A percentile compares a stretch with the other conserved stretches of the same genome.
Evolutionary conservation across 768 basidiomycete genomes (phyloP).

Genomic region (Xerocomellus chrysenteron): DNA sequence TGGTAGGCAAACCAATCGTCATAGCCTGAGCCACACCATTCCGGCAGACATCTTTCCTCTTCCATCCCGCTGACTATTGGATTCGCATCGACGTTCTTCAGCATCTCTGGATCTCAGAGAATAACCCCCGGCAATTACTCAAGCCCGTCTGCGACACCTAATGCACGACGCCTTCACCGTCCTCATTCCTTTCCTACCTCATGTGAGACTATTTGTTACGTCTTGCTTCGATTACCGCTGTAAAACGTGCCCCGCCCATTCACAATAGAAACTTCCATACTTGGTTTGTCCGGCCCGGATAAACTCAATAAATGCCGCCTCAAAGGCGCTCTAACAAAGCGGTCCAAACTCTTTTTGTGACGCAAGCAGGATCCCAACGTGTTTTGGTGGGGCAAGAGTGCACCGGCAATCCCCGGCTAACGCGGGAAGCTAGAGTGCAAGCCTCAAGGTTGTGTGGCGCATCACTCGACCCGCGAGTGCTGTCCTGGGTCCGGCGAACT

Average conservation of each 20-base stretch:
- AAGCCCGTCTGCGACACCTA: not conserved
- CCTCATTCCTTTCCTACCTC: not conserved
- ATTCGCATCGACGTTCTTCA: no score
- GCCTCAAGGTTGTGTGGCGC: constrained; percentile 3
- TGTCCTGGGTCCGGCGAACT: not conserved
- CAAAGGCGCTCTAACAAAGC: not conserved
- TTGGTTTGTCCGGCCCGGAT: not conserved
- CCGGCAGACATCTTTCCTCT: no score
- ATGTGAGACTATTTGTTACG: constrained; percentile 7
- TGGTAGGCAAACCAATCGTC: no score
- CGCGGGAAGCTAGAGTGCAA: no score
- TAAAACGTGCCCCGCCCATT: constrained; percentile 13
- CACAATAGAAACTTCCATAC: constrained; percentile 10
- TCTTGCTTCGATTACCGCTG: constrained; percentile 13
- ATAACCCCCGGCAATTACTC: not conserved
- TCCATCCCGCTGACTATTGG: no score
- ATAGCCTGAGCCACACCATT: no score
- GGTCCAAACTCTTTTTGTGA: not conserved
- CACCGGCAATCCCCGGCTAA: constrained; percentile 8
- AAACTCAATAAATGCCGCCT: constrained; percentile 7
- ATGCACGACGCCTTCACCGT: not conserved
- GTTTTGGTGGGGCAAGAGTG: not conserved
- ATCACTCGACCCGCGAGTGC: not conserved
- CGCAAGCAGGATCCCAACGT: no score
- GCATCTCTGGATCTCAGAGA: no score